Conservation (phyloP, 2,329 filamentous ascomycete genomes). For the Eurotiales sp. region DNA sequence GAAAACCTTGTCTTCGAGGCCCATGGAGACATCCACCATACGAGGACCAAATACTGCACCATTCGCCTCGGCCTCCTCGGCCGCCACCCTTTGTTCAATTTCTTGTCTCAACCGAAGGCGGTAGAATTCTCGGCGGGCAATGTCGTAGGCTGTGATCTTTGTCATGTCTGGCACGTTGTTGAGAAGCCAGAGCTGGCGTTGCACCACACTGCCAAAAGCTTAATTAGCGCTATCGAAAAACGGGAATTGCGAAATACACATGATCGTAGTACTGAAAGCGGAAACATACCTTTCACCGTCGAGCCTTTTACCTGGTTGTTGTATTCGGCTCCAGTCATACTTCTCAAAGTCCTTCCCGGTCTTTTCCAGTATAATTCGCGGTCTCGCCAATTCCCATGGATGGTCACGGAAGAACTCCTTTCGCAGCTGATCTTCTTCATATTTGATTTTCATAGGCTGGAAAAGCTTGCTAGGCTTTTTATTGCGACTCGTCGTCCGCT, state of each 20-base stretch:
- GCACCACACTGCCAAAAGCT: conserved; percentile 67
- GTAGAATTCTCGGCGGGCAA: conserved; percentile 87
- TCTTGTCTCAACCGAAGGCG: conserved; percentile 75
- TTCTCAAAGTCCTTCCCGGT: conserved; percentile 75
- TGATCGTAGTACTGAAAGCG: not conserved
- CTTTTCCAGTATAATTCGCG: conserved; percentile 76
- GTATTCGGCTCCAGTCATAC: conserved; percentile 74
- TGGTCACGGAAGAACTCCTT: conserved; percentile 86
- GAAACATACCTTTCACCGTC: conserved; percentile 74
- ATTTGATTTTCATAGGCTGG: conserved; percentile 71
- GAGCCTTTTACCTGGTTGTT: conserved; percentile 70
- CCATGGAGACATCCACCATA: conserved; percentile 71
- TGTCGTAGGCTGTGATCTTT: conserved; percentile 73
- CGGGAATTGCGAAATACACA: not conserved
- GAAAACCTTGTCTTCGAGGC: conserved; percentile 73
- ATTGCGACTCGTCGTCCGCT: conserved; percentile 47
- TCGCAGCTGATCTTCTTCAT: conserved; percentile 79
- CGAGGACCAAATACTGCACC: conserved; percentile 86
- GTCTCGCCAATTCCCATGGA: conserved; percentile 93
- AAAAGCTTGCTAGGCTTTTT: conserved; percentile 72
- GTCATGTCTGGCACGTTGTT: conserved; percentile 56
- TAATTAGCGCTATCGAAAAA: not conserved
- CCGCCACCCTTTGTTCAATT: conserved; percentile 73
- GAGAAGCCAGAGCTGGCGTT: conserved; percentile 86
- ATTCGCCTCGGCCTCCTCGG: conserved; percentile 79